Percentiles rank a stretch among this genome's conserved stretches.
Evolutionary conservation across 441 rosid genomes (phyloP).

Genomic region (Eutrema salsugineum): DNA sequence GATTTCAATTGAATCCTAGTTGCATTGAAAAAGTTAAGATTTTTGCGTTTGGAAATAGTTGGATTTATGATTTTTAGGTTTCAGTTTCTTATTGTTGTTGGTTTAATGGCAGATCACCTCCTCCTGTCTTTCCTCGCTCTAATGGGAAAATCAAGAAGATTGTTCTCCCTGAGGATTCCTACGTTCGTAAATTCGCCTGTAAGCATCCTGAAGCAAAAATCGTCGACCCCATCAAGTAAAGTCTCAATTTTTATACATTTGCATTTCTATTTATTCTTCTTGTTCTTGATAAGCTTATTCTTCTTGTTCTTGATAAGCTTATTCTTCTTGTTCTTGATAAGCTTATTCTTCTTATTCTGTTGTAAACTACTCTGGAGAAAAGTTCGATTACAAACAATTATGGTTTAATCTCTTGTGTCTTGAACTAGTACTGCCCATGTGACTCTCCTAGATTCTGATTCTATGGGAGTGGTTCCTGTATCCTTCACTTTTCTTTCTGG

Average conservation of each 20-base stretch:
- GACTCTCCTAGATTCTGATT: neutral
- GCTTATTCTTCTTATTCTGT: neutral
- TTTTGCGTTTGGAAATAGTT: neutral
- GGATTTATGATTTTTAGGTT: neutral
- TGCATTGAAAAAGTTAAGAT: neutral
- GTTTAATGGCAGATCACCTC: conserved; percentile 57
- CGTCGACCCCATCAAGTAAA: conserved; percentile 69
- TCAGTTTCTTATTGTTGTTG: neutral
- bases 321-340: neutral
- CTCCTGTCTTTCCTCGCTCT: conserved; percentile 71
- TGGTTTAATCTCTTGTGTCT: neutral
- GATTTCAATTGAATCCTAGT: neutral
- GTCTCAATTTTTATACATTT: conserved; percentile 1
- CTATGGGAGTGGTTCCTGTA: neutral
- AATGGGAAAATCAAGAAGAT: conserved; percentile 65
- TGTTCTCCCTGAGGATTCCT: conserved; percentile 75
- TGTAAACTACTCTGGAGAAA: neutral
- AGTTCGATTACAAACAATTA: neutral
- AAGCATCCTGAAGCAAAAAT: conserved; percentile 52
- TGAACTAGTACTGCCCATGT: conserved; percentile 1
- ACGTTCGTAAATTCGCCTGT: conserved; percentile 55
- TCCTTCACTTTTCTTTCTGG: neutral
- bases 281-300: neutral
- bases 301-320: neutral
- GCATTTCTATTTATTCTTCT: no score